Conservation (phyloP, 129 eudicot species). For the Erigeron canadensis region DNA sequence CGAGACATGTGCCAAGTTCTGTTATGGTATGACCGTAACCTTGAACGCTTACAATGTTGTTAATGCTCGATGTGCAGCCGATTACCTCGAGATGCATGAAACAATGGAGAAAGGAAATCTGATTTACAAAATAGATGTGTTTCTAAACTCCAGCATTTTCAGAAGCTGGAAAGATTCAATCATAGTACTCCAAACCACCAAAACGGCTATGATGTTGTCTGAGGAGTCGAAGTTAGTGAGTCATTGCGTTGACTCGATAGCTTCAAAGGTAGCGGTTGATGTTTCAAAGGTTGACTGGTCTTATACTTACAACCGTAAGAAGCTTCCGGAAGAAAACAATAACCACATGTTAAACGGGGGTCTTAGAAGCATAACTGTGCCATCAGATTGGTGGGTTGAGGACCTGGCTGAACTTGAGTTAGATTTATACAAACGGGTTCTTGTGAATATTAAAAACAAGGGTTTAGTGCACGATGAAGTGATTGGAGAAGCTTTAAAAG, state of each 20-base stretch:
- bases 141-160: constrained; percentile 71
- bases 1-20: constrained; percentile 91
- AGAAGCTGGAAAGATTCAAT: constrained; percentile 98
- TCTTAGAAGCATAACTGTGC: constrained; percentile 59
- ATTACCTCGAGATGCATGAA: constrained; percentile 89
- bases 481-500: constrained; percentile 91
- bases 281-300: constrained; percentile 90
- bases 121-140: constrained; percentile 78
- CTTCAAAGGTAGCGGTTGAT: constrained; percentile 74
- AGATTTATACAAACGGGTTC: constrained; percentile 67
- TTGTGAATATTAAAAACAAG: constrained; percentile 63
- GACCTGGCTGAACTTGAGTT: constrained; percentile 85
- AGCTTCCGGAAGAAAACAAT: constrained; percentile 72
- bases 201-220: constrained; percentile 49
- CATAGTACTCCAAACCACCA: constrained; percentile 76
- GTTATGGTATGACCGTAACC: constrained; percentile 93
- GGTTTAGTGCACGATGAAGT: constrained; percentile 60
- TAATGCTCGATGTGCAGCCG: constrained; percentile 83
- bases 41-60: constrained; percentile 82
- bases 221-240: constrained; percentile 75
- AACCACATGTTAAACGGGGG: constrained; percentile 49
- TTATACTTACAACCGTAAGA: constrained; percentile 73
- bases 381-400: constrained; percentile 98
- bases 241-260: constrained; percentile 67
- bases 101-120: constrained; percentile 88